phyloP scores from a whole-genome alignment of 257 asterid genomes.

The Solanum pimpinellifolium region DNA sequence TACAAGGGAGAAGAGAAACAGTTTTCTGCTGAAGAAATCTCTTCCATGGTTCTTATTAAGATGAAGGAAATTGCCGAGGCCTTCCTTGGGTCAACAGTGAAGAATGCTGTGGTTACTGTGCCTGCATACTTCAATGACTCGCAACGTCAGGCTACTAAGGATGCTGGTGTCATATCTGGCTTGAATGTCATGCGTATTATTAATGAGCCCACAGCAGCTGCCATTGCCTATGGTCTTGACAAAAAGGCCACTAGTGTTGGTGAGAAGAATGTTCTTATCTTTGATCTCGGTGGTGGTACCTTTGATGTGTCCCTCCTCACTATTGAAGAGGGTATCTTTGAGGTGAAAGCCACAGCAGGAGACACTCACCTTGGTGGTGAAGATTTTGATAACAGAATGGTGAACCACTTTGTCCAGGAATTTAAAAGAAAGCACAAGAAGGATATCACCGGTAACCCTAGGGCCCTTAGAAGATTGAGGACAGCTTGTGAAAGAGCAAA shows the following conservation, averaged over 20 bases:
- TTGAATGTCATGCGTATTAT: constrained; percentile 7
- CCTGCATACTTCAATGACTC: constrained; percentile 13
- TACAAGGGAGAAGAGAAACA: constrained; percentile 8
- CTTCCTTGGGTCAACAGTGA: constrained; percentile 5
- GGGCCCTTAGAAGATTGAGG: constrained; percentile 23
- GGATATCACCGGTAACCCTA: constrained; percentile 14
- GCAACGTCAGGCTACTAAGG: constrained; percentile 9
- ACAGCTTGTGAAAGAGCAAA: constrained; percentile 18
- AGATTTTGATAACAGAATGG: constrained; percentile 14
- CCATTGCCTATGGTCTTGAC: constrained; percentile 13
- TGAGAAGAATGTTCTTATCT: constrained; percentile 7
- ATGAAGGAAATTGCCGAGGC: constrained; percentile 13
- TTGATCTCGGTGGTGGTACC: constrained; percentile 18
- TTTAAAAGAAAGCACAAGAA: constrained; percentile 23
- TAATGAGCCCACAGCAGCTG: constrained; percentile 15
- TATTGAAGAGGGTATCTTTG: constrained; percentile 14
- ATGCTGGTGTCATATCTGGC: constrained; percentile 10
- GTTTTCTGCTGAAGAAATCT: constrained; percentile 11
- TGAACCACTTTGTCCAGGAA: constrained; percentile 7
- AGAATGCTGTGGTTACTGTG: constrained; percentile 9
- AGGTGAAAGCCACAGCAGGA: constrained; percentile 15
- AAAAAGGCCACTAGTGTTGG: constrained; percentile 3
- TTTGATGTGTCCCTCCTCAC: constrained; percentile 14
- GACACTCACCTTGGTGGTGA: constrained; percentile 21
- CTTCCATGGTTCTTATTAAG: constrained; percentile 12